Evolutionary conservation across 768 basidiomycete species (phyloP), one percentile per base, ranked within the genome.

Genomic region (Hysterangium stoloniferum): DNA sequence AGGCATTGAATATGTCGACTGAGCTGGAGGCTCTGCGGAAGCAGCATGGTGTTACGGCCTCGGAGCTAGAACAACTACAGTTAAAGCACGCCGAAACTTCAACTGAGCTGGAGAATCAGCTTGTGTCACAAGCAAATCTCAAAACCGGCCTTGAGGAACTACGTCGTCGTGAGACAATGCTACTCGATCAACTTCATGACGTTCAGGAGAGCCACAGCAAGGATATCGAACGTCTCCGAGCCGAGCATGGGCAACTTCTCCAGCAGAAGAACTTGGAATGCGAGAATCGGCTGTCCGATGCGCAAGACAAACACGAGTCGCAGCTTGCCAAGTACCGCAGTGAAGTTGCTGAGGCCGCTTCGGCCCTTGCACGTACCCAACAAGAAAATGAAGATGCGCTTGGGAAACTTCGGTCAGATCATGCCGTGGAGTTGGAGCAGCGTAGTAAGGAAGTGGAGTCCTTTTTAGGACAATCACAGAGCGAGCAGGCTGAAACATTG

Each of bases 1-100:
- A 92, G 88, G 74, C 86, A 9, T 62, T 83, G 46, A 95, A 95
- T 61, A 88, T 95, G 82, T 89, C 90, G 7, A 81, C 75, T 51
- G 93, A 91, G 59, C 76, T 94, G 32, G 88, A 88, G 56, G 79
- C 76, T 24, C 70, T 93, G 20, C 82, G 79, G 45, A 66, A 70
- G 47, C 78, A 79, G 58, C 79, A 84, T 58, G 65, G 74, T 46
- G 71, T 78, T 11, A 71, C 77, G 44, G 61, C 83, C 6, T 59
- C 58, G 11, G 67, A 69, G 33, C 63, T 90, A 9, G 78, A 84
- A 56, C 69, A 73, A 42, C 70, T 80, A 37, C 71, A 76, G 59
- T 61, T 72, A 45, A 80, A 72, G 36, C 84, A 86, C 60, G 68
- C 70, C 12, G 72, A 76, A 42, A 28, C 66, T 89, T 40, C 20